Evolutionary conservation across 2,329 filamentous ascomycete species (phyloP).

Genomic region (Botrytis medusae): DNA sequence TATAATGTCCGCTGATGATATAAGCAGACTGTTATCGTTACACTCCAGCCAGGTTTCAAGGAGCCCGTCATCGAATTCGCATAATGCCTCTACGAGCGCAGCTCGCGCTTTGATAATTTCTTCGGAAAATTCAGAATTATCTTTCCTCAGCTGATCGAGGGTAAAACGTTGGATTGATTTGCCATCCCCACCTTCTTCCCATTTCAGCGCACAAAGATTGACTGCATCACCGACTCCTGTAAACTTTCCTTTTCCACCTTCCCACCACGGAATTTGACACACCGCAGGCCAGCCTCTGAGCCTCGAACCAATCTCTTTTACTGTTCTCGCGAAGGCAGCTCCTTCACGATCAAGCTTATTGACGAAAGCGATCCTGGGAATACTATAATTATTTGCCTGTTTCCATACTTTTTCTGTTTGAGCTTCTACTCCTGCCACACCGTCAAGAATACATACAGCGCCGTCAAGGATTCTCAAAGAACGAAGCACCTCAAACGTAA

Average conservation of each 20-base stretch:
- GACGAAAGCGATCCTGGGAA: conserved; percentile 78
- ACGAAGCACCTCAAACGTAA: conserved; percentile 92
- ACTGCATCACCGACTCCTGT: conserved; percentile 84
- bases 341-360: conserved; percentile 86
- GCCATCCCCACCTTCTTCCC: conserved; percentile 66
- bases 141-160: conserved; percentile 52
- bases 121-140: conserved; percentile 51
- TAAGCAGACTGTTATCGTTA: conserved; percentile 68
- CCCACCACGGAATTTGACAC: conserved; percentile 95
- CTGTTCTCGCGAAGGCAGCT: conserved; percentile 77
- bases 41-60: conserved; percentile 81
- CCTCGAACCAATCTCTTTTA: conserved; percentile 79
- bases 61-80: conserved; percentile 83
- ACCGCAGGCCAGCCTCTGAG: conserved; percentile 84
- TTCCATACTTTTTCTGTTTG: conserved; percentile 97
- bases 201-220: conserved; percentile 71
- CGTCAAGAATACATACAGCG: conserved; percentile 89
- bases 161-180: conserved; percentile 58
- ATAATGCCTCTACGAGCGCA: conserved; percentile 78
- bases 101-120: conserved; percentile 76
- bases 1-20: conserved; percentile 66
- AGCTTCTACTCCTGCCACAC: conserved; percentile 90
- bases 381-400: conserved; percentile 80
- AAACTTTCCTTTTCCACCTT: conserved; percentile 68
- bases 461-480: conserved; percentile 87